Percentiles rank a stretch among this genome's conserved stretches.
Evolutionary conservation across 176 grass and related monocot genomes (phyloP).

Genomic region (Triticum turgidum): DNA sequence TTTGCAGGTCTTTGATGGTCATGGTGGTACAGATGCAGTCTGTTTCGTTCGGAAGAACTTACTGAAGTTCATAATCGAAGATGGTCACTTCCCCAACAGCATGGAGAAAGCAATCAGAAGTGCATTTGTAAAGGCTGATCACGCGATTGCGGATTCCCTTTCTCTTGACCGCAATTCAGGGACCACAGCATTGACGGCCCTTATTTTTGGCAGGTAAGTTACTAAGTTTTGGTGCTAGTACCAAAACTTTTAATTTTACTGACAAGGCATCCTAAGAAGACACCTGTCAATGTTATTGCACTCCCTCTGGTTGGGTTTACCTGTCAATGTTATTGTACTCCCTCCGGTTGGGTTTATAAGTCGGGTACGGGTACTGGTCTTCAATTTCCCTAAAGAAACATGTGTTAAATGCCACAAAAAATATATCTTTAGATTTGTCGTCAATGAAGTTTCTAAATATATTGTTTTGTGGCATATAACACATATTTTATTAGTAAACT

Average conservation of each 20-base stretch:
- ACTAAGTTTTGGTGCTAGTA: conserved; percentile 21
- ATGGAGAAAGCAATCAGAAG: conserved; percentile 67
- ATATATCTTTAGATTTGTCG: no score
- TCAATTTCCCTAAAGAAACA: no score
- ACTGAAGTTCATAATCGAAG: conserved; percentile 86
- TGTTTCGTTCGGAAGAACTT: conserved; percentile 83
- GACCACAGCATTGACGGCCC: conserved; percentile 77
- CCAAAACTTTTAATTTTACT: conserved; percentile 2
- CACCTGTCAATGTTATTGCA: not conserved
- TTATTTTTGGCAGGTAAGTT: conserved; percentile 78
- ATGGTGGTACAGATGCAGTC: conserved; percentile 87
- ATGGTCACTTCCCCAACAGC: conserved; percentile 67
- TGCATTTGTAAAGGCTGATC: conserved; percentile 79
- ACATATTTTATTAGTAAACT: no score
- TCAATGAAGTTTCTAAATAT: no score
- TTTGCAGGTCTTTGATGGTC: conserved; percentile 91
- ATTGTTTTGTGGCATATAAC: no score
- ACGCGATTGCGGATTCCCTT: conserved; percentile 81
- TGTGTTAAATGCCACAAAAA: no score
- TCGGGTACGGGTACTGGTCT: no score
- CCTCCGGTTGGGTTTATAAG: no score
- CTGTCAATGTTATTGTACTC: not conserved
- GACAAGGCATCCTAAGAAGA: not conserved
- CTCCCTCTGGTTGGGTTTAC: no score
- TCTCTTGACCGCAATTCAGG: conserved; percentile 85